Base-by-base conservation (phyloP, 1,284 basidiomycete species). In the Heterobasidion irregulare region DNA sequence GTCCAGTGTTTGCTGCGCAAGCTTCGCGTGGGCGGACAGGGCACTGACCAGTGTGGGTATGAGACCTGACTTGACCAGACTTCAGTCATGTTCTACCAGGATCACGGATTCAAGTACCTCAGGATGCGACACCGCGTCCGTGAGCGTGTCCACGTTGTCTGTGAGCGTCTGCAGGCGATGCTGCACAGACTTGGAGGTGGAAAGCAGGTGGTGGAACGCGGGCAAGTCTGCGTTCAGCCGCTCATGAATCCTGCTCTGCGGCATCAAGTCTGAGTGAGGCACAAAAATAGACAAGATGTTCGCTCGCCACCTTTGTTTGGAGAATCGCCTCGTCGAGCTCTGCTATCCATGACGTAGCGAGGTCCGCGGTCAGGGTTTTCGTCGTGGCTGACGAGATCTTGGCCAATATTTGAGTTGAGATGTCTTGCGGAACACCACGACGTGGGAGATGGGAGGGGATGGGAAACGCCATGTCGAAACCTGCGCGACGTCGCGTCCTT, bases 291-390 rank as follows among this genome's bases (percentile, higher is more conserved):
- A 26, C n/a, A 34, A 53, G 33, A 51, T 41, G 50, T 46, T 45
- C 50, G 50, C 10, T 41, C 12, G n/a, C n/a, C 61, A 89, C 89
- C 74, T 88, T 85, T 8, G 86, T 88, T 19, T 74, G 70, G 36
- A 71, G 69, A 59, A 92, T 88, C 18, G 81, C 79, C 47, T 79
- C 76, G 61, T 90, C 80, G 26, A 92, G 74, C 64, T 91, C 86
- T 0, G 69, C 63, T 35, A 89, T 71, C 88, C 88, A 92, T 59
- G 80, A 80, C 32, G 77, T 72, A 12, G 84, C 84, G 47, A 84
- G 64, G 19, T 74, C 64, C 38, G 86, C 77, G 58, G 75, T 82
- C 41, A 92, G 67, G 1, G 81, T 72, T 59, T 80, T 73, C 56
- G 71, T 68, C 4, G 79, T 78, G 6, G 80, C 79, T 38, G 80